These are phyloP conservation scores for Cenchrus fungigraminus DNA, from an alignment of 176 grass and related monocot species.

Conservation along the genomic window DNA sequence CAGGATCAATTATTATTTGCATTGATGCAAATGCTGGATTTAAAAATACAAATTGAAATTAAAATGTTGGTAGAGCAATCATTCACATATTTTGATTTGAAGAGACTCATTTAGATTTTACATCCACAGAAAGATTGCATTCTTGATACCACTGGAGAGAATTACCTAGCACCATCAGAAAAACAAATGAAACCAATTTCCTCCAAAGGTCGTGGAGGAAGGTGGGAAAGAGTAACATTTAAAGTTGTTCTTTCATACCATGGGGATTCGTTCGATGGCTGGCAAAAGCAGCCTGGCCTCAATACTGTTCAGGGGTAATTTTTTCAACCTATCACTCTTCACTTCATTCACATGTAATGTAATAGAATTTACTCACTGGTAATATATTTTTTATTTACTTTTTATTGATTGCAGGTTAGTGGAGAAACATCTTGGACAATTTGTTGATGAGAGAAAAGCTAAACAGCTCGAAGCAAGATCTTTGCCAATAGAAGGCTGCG, in stretches of 20 bases:
- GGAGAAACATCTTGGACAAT: slow-evolving; percentile 76
- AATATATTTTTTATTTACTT: background rate
- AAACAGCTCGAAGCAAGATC: slow-evolving; percentile 76
- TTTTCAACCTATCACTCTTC: slow-evolving; percentile 26
- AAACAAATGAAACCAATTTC: slow-evolving; percentile 28
- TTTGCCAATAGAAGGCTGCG: slow-evolving; percentile 88
- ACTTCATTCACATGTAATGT: slow-evolving; percentile 2
- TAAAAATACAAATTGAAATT: background rate
- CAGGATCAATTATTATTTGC: background rate
- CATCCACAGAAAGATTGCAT: slow-evolving; percentile 37
- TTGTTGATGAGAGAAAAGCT: slow-evolving; percentile 93
- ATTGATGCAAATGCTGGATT: background rate
- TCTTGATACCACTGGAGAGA: slow-evolving; percentile 35
- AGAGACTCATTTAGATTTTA: slow-evolving; percentile 14
- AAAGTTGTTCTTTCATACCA: slow-evolving; percentile 89
- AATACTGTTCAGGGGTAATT: slow-evolving; percentile 95
- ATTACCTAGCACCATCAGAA: slow-evolving; percentile 14
- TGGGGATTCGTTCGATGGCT: slow-evolving; percentile 83
- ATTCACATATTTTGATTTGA: background rate
- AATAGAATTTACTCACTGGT: background rate
- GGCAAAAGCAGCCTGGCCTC: slow-evolving; percentile 88
- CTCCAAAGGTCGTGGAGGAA: slow-evolving; percentile 66
- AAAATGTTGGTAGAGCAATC: background rate
- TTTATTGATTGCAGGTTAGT: slow-evolving; percentile 52
- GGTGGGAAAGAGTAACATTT: slow-evolving; percentile 83